These are phyloP conservation scores for Bryoglossum gracile DNA, from an alignment of 495 filamentous ascomycete species.

Conservation along the genomic window DNA sequence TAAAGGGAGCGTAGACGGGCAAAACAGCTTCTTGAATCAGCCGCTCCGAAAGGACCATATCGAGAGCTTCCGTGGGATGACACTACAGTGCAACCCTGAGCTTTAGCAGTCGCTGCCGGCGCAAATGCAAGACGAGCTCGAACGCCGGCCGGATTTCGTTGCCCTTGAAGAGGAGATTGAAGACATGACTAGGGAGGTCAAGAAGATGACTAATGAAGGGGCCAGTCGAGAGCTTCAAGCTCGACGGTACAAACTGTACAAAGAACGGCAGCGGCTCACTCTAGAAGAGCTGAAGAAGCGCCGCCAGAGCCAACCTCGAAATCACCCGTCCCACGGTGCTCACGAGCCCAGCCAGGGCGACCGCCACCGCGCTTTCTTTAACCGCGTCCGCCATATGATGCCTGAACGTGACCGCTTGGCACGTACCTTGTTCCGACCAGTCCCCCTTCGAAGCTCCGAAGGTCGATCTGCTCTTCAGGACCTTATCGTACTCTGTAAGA, in stretches of 20 bases:
- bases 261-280: background rate
- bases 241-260: conserved; percentile 1
- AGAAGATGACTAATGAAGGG: background rate
- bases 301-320: conserved; percentile 1
- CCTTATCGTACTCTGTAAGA: background rate
- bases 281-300: background rate
- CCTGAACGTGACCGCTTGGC: background rate
- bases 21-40: background rate
- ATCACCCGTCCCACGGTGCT: background rate
- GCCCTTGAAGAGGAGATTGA: background rate
- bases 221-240: background rate
- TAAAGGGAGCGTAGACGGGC: background rate
- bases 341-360: background rate
- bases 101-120: conserved; percentile 1
- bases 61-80: background rate
- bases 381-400: background rate
- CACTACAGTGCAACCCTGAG: conserved; percentile 1
- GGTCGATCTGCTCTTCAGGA: background rate
- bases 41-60: background rate
- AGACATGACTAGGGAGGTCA: background rate
- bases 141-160: background rate
- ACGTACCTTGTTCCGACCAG: background rate
- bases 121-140: background rate
- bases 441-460: background rate
- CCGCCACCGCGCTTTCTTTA: background rate